Conservation (phyloP, 345 rosid genomes). For the Melaleuca alternifolia region DNA sequence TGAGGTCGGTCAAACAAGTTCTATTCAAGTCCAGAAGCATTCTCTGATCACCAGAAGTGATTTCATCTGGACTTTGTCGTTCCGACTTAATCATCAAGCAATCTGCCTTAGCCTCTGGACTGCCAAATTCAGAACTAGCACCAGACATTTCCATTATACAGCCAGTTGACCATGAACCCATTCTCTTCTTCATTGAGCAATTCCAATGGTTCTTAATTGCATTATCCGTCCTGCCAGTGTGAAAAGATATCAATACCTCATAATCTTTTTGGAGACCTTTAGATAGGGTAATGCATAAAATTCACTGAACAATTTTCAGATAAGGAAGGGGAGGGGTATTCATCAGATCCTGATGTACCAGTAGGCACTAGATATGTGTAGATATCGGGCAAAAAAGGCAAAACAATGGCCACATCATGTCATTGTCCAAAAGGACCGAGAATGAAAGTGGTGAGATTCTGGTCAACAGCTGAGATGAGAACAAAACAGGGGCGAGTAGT, state of each 20-base stretch:
- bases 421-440: background rate
- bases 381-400: background rate
- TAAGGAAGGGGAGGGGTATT: background rate
- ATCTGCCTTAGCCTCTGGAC: background rate
- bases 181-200: constrained; percentile 32
- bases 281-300: background rate
- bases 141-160: background rate
- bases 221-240: constrained; percentile 32
- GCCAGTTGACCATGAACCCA: constrained; percentile 8
- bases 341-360: background rate
- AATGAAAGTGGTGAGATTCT: background rate
- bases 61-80: background rate
- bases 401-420: background rate
- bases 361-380: background rate
- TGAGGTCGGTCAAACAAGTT: background rate
- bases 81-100: background rate
- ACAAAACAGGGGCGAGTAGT: background rate
- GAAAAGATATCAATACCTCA: background rate
- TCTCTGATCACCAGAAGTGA: background rate
- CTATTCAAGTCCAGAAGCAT: background rate
- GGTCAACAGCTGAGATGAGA: background rate
- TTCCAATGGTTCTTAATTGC: constrained; percentile 56
- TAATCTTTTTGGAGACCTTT: background rate
- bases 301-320: background rate
- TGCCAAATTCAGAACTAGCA: background rate